Evolutionary conservation across 164 flowering plant species (phyloP).

Genomic region (Berberis thunbergii): DNA sequence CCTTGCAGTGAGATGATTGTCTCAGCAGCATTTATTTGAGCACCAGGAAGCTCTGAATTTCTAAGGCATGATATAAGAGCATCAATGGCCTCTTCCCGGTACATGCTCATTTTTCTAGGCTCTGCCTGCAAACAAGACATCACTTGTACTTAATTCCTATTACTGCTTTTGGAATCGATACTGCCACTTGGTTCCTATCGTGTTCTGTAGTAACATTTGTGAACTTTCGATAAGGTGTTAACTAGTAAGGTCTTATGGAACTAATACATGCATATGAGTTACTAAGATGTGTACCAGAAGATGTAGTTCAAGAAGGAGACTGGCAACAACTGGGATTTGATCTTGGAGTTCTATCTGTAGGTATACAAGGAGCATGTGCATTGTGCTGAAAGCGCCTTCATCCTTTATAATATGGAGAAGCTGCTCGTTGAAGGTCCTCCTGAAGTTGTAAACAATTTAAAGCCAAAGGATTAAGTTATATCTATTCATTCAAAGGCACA

Average conservation of each 20-base stretch:
- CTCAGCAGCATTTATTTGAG: constrained; percentile 68
- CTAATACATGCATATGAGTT: background rate
- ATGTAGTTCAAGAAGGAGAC: constrained; percentile 80
- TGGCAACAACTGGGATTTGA: constrained; percentile 55
- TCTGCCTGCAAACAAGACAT: constrained; percentile 34
- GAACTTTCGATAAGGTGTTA: background rate
- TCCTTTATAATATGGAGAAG: constrained; percentile 61
- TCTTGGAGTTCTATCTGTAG: constrained; percentile 51
- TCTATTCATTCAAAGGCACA: too few relatives aligned
- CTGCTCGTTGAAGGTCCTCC: constrained; percentile 64
- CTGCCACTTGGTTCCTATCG: too few relatives aligned
- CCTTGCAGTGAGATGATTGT: constrained; percentile 60
- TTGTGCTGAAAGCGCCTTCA: constrained; percentile 59
- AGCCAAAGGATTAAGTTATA: too few relatives aligned
- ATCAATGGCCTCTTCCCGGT: constrained; percentile 77
- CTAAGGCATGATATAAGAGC: constrained; percentile 60
- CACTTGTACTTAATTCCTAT: background rate
- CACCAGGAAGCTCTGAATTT: constrained; percentile 38
- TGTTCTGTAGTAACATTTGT: too few relatives aligned
- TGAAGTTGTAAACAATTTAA: constrained; percentile 23
- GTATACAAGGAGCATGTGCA: constrained; percentile 59
- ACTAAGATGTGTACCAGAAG: constrained; percentile 40
- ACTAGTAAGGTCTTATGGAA: background rate
- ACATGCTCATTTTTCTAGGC: constrained; percentile 84
- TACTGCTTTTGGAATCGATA: too few relatives aligned